Evolutionary conservation across 495 filamentous ascomycete species (phyloP).

Genomic region (Lentithecium fluviatile): DNA sequence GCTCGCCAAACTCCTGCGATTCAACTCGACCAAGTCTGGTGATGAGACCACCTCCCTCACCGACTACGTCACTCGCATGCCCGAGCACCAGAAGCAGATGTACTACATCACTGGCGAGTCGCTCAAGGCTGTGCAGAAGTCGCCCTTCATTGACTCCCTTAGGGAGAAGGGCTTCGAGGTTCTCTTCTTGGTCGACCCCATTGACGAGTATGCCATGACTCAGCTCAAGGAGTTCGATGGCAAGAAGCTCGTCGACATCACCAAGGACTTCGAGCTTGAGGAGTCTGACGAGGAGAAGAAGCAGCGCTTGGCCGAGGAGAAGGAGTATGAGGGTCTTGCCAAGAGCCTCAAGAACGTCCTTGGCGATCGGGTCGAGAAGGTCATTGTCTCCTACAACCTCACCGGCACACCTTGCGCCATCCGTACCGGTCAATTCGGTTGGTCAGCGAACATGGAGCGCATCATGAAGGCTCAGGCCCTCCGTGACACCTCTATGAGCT

Average conservation of each 20-base stretch:
- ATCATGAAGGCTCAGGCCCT: constrained; percentile 99
- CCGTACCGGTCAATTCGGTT: constrained; percentile 99
- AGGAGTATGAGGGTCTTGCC: constrained; percentile 90
- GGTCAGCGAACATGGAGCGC: constrained; percentile 99
- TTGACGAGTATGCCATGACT: constrained; percentile 99
- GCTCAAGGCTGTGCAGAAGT: constrained; percentile 95
- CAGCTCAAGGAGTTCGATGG: constrained; percentile 99
- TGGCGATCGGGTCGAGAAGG: constrained; percentile 99
- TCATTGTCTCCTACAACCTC: constrained; percentile 98
- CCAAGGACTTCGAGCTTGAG: constrained; percentile 99
- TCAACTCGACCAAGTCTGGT: constrained; percentile 97
- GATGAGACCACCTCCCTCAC: constrained; percentile 90
- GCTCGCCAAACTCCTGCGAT: constrained; percentile 97
- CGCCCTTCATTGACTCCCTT: constrained; percentile 97
- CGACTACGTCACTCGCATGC: constrained; percentile 98
- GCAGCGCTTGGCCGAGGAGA: constrained; percentile 91
- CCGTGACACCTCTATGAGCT: constrained; percentile 98
- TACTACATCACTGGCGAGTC: constrained; percentile 99
- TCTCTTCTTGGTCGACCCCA: constrained; percentile 97
- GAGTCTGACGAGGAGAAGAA: constrained; percentile 99
- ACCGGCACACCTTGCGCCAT: constrained; percentile 94
- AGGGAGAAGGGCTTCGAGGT: constrained; percentile 99
- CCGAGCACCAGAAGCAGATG: constrained; percentile 99
- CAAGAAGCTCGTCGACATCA: constrained; percentile 99
- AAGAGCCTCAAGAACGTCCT: constrained; percentile 98